A percentile compares a stretch with the other conserved stretches of the same genome.
phyloP scores from a whole-genome alignment of 495 filamentous ascomycete species.

The Lophiotrema nucula region DNA sequence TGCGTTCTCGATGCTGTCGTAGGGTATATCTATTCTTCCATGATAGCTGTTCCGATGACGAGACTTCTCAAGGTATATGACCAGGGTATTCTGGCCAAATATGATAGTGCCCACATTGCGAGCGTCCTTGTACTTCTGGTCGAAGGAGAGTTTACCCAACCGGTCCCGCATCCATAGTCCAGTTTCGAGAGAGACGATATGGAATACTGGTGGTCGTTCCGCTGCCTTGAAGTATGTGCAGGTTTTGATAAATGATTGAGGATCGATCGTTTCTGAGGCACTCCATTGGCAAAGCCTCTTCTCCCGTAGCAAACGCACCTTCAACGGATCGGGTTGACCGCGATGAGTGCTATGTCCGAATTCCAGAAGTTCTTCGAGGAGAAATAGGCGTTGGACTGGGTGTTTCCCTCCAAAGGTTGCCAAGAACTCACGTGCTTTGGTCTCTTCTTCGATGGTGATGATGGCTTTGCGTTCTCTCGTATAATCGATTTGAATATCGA shows the following conservation, averaged over 20 bases:
- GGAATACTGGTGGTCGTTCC: neutral
- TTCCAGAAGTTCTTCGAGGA: neutral
- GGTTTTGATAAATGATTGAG: too few species aligned
- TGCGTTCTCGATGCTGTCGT: slow-evolving; percentile 8
- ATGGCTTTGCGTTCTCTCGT: neutral
- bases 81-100: neutral
- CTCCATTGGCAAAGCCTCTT: neutral
- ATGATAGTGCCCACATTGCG: neutral
- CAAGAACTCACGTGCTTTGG: neutral
- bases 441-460: neutral
- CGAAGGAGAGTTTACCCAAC: neutral
- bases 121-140: neutral
- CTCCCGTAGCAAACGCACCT: neutral
- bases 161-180: neutral
- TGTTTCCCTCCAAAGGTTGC: too few species aligned
- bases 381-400: neutral
- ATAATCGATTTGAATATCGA: too few species aligned
- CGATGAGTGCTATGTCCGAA: neutral
- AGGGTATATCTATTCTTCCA: slow-evolving; percentile 11
- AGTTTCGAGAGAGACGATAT: neutral
- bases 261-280: neutral
- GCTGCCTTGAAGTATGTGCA: too few species aligned
- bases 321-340: neutral
- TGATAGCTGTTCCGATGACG: slow-evolving; percentile 1
- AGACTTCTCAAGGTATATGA: neutral